Percentiles rank a stretch among this genome's conserved stretches.
Conservation (phyloP, 2,329 filamentous ascomycete genomes). For the Blastomyces emzantsi region DNA sequence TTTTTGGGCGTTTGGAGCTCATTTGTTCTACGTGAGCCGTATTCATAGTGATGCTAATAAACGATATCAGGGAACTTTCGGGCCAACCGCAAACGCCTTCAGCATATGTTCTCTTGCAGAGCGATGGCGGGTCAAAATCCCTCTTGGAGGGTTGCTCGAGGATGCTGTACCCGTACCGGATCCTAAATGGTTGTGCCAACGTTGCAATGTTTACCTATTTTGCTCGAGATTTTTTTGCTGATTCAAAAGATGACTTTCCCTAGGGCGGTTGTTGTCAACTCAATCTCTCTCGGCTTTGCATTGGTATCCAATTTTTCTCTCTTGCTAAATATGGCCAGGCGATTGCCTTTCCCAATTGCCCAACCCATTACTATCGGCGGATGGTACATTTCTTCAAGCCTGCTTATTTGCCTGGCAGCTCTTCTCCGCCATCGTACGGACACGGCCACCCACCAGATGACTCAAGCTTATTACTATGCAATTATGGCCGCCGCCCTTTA, state of each 20-base stretch:
- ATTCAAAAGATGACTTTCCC: constrained; percentile 1
- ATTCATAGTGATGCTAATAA: not conserved
- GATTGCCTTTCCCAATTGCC: constrained; percentile 46
- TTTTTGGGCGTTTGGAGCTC: not conserved
- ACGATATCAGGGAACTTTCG: constrained; percentile 39
- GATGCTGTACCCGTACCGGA: constrained; percentile 42
- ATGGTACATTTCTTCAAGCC: constrained; percentile 47
- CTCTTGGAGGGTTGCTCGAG: constrained; percentile 37
- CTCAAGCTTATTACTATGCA: constrained; percentile 52
- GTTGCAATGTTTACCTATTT: not conserved
- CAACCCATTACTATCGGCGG: constrained; percentile 53
- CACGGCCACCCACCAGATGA: constrained; percentile 39
- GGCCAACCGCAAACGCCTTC: constrained; percentile 48
- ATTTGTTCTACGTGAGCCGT: not conserved
- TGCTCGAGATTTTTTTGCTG: not conserved
- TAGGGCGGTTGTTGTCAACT: constrained; percentile 48
- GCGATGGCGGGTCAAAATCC: constrained; percentile 47
- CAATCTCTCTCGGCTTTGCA: constrained; percentile 46
- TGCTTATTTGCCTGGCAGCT: constrained; percentile 46
- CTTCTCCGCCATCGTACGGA: constrained; percentile 37
- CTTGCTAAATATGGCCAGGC: constrained; percentile 51
- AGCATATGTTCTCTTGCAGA: constrained; percentile 48
- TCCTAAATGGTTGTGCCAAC: constrained; percentile 41
- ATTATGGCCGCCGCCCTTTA: constrained; percentile 50
- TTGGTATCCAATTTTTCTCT: constrained; percentile 47